Conservation (phyloP, 2,329 filamentous ascomycete species). For the Hymenoscyphus linearis region DNA sequence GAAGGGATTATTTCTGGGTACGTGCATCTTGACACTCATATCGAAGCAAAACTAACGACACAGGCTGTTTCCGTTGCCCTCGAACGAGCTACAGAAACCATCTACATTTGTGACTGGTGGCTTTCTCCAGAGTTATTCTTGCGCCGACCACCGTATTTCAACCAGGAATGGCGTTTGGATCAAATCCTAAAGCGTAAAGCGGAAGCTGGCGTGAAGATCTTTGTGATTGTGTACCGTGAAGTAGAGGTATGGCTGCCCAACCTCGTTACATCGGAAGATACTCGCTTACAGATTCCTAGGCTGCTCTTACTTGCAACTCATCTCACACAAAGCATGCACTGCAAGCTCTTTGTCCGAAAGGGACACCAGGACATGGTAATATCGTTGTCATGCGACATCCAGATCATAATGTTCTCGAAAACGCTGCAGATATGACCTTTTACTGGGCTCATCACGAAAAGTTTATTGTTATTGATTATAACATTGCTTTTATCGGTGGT, state of each 20-base stretch:
- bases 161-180: conserved; percentile 84
- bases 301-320: conserved; percentile 85
- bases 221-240: conserved; percentile 88
- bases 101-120: conserved; percentile 98
- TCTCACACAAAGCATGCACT: conserved; percentile 87
- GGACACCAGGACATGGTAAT: conserved; percentile 76
- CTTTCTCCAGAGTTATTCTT: conserved; percentile 83
- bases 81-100: conserved; percentile 85
- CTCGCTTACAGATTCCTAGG: conserved; percentile 37
- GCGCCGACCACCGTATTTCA: conserved; percentile 73
- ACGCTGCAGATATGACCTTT: conserved; percentile 91
- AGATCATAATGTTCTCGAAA: conserved; percentile 92
- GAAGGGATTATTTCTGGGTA: conserved; percentile 87
- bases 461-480: conserved; percentile 91
- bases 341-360: conserved; percentile 72
- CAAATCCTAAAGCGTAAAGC: conserved; percentile 81
- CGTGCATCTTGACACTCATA: conserved; percentile 8
- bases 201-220: conserved; percentile 91
- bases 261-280: too few species aligned
- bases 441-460: conserved; percentile 99
- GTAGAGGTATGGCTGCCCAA: conserved; percentile 22
- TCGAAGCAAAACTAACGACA: neutral
- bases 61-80: conserved; percentile 77
- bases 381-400: conserved; percentile 87
- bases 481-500: conserved; percentile 86